These are phyloP conservation scores for Lachnellula cervina DNA, from an alignment of 2,329 filamentous ascomycete genomes.

Conservation along the genomic window DNA sequence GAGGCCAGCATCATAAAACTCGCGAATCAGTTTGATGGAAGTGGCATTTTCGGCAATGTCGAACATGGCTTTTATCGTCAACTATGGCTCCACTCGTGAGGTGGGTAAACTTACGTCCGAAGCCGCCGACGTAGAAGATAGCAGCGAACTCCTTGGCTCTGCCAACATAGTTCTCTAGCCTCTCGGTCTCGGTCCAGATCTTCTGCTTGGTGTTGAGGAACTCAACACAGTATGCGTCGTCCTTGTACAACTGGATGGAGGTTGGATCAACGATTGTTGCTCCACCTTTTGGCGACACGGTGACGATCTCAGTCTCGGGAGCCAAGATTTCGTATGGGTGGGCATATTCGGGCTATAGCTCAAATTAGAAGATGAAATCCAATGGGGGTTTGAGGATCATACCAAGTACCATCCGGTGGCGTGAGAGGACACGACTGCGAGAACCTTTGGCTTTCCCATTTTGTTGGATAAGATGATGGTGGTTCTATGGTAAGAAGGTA, in stretches of 20 bases:
- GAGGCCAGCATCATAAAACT: slow-evolving; percentile 58
- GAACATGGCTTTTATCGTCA: slow-evolving; percentile 48
- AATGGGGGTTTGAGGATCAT: slow-evolving; percentile 2
- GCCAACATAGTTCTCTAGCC: slow-evolving; percentile 41
- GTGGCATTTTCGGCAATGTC: slow-evolving; percentile 55
- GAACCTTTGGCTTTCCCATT: slow-evolving; percentile 36
- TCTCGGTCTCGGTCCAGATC: slow-evolving; percentile 48
- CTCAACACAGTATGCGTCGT: slow-evolving; percentile 33
- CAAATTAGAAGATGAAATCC: slow-evolving; percentile 10
- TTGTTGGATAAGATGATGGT: neutral
- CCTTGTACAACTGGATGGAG: slow-evolving; percentile 39
- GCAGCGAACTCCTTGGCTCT: slow-evolving; percentile 46
- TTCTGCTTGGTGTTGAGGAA: slow-evolving; percentile 41
- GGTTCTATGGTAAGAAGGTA: too few relatives aligned
- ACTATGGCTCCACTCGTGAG: neutral
- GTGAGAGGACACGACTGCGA: slow-evolving; percentile 46
- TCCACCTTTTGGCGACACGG: slow-evolving; percentile 40
- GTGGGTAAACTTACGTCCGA: slow-evolving; percentile 41
- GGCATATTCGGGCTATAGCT: slow-evolving; percentile 42
- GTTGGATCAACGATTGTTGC: slow-evolving; percentile 39
- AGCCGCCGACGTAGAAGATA: slow-evolving; percentile 53
- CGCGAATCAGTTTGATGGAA: slow-evolving; percentile 52
- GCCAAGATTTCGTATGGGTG: slow-evolving; percentile 40
- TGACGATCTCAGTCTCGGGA: slow-evolving; percentile 34
- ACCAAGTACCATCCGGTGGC: slow-evolving; percentile 48